Evolutionary conservation across 768 basidiomycete genomes (phyloP), one percentile per base, ranked within the genome.

Genomic region (Pleurotus tuoliensis): DNA sequence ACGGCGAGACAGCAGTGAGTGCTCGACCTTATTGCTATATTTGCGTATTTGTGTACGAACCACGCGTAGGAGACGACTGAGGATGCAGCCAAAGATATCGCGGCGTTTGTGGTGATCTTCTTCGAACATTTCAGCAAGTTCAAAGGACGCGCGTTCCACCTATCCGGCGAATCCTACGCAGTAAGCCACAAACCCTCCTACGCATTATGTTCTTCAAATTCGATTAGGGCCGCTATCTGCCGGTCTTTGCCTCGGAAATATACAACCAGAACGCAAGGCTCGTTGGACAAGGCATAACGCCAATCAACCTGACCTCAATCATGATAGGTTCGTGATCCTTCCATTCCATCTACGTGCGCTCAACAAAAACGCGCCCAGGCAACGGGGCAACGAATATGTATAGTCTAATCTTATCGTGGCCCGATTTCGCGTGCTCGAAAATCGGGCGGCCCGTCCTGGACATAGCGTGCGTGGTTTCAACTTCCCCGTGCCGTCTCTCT

Each of bases 161-260:
- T 87, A 73, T 72, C 82, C 2, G 84, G 90, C 11, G 90, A 92
- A 68, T 91, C 87, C 0, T 92, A 92, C 60, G 90, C 82, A 0
- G 90, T 88, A 58, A 57, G 82, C 62, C 44, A 40, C 27, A 41
- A 25, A 27, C 9, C 9, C 7, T 16, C 55, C 22, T 24, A 24
- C 22, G 22, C 45, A 15, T 50, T 6, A 56, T 34, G 34, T 34
- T 61, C 12, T 11, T 27, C 47, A 22, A 16, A 11, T 27, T 24
- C 24, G 55, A 15, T 13, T 5, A 87, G 87, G 86, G 87, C 3
- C 81, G 84, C 11, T 88, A 89, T 62, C 72, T 89, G 1, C 88
- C 86, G 0, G 71, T 87, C 1, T 93, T 92, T 59, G 91, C 89
- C 0, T 79, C 87, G 13, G 85, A 85, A 38, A 83, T 93, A 12